Base-by-base conservation (phyloP, 345 rosid species). In the Toxicodendron radicans region DNA sequence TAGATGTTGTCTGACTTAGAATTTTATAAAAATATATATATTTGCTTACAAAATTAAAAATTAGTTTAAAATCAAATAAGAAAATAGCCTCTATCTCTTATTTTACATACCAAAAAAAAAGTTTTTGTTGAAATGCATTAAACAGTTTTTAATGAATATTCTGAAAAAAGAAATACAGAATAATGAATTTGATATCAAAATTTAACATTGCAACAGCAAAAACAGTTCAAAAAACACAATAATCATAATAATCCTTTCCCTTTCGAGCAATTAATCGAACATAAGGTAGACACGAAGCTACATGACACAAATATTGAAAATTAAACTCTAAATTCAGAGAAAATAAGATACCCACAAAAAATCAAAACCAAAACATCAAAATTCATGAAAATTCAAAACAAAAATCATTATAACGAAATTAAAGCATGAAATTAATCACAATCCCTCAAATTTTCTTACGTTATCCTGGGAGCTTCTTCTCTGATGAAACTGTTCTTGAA, bases 401-500 rank as follows among this genome's bases (percentile, higher is more conserved):
- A 64, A 64, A 30, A 20, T 14, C n/a, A 20, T 20, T 64, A 35
- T 13, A 14, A 16, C 20, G 2, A 23, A n/a, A 23, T 43, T 49
- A 16, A 23, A 10, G 8, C 3, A 41, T 3, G 24, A 60, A 48
- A 8, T 1, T 0, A 23, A 32, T 23, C 13, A 10, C 13, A 27
- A 27, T 27, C 30, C 30, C 30, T 27, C 1, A 30, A 56, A 32
- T 7, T 20, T 49, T 41, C 75, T 73, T 73, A 78, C 85, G 68
- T 82, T 82, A 27, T 82, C 85, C 9, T 67, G 46, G 20, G 79
- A 75, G 49, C 58, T 62, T 49, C 46, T 76, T 56, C 77, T 76
- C 38, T 64, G 82, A 60, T 71, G 62, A 56, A 73, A 24, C 76
- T 70, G 80, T 53, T 82, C 80, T 73, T 76, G 80, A 64, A 79